Evolutionary conservation across 768 basidiomycete genomes (phyloP), one percentile per base, ranked within the genome.

Genomic region (Auricularia sp.): DNA sequence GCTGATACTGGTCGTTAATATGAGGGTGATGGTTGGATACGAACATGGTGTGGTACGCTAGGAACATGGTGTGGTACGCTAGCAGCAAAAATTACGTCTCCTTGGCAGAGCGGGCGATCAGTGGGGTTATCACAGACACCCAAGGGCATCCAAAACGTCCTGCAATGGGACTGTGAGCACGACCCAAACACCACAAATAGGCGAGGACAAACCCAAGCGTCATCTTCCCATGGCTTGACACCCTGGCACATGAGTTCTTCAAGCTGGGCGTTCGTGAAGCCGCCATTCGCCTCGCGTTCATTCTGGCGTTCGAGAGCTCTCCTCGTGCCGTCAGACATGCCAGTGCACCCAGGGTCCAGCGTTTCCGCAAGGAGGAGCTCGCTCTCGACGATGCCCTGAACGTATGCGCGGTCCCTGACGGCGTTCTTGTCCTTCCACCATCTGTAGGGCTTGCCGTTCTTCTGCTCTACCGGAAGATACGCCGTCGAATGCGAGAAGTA

Each of bases 151-250:
- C 11, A 51, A 18, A 21, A 51, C 47, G 21, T 51, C 47, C 47
- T 51, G 43, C 43, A 18, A 42, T 42, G 18, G 3, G 2, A 51
- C 14, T 51, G 18, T 51, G 6, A 51, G 47, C 18, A 51, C 18
- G 3, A 10, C 14, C 6, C 21, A 21, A 21, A 51, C 16, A 21
- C 11, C 6, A 51, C 18, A 18, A 29, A 18, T 18, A 21, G 11
- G 11, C 18, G 6, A 62, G 36, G 29, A 71, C 77, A 21, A 66
- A 79, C 79, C 66, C 70, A 65, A 60, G 79, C 77, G 67, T 79
- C 75, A 6, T 78, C 76, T 10, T 81, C 79, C 78, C 79, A 80
- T 5, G 80, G 78, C 61, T 75, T 80, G 3, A 80, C 75, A 1
- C 78, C 78, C 3, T 79, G 74, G 39, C 62, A 70, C 11, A 75